These are phyloP conservation scores for Phytopythium helicoides DNA, from an alignment of 352 stramenopile genomes.

Conservation along the genomic window DNA sequence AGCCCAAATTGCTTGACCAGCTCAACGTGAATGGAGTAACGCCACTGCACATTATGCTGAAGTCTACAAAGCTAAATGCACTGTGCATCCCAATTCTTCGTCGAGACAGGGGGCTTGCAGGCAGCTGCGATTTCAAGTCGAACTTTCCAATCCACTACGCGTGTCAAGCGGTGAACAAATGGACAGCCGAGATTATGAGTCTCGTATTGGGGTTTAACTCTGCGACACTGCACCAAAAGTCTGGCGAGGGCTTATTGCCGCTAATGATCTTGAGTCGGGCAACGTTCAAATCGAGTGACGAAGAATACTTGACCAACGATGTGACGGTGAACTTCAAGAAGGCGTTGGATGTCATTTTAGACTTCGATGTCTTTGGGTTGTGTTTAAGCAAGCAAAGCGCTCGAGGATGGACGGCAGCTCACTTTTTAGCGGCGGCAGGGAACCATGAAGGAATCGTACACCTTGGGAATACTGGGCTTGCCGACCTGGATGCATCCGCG, in stretches of 20 bases:
- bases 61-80: constrained; percentile 38
- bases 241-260: constrained; percentile 30
- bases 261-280: constrained; percentile 54
- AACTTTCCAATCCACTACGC: constrained; percentile 65
- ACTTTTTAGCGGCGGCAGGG: constrained; percentile 44
- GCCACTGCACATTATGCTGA: constrained; percentile 58
- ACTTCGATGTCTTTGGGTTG: constrained; percentile 56
- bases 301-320: constrained; percentile 6
- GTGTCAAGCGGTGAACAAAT: constrained; percentile 43
- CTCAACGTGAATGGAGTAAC: constrained; percentile 51
- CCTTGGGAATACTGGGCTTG: constrained; percentile 25
- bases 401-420: constrained; percentile 47
- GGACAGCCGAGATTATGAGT: constrained; percentile 41
- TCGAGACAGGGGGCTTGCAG: constrained; percentile 27
- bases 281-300: neutral
- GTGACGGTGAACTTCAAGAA: constrained; percentile 21
- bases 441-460: constrained; percentile 49
- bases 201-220: constrained; percentile 44
- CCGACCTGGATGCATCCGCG: constrained; percentile 38
- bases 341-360: constrained; percentile 46
- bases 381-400: constrained; percentile 37
- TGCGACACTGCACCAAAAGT: constrained; percentile 33
- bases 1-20: constrained; percentile 41
- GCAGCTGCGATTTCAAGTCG: constrained; percentile 39
- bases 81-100: constrained; percentile 41